Percentiles rank a stretch among this genome's conserved stretches.
Conservation (phyloP, 345 rosid species). For the thale cress (Arabidopsis thaliana) region DNA sequence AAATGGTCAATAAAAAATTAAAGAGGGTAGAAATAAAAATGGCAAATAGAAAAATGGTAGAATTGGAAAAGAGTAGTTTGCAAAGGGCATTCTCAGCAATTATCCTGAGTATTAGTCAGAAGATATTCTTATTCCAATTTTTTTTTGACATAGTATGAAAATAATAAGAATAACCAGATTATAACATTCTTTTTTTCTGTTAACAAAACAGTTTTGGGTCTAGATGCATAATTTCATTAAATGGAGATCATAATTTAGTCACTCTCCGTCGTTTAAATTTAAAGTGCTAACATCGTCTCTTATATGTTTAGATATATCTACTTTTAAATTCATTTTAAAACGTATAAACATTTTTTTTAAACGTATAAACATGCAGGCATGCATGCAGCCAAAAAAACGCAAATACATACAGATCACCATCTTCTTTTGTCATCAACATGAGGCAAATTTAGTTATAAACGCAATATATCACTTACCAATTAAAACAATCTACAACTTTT, state of each 20-base stretch:
- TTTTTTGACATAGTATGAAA: background rate
- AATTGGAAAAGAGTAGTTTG: no score
- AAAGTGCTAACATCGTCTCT: no score
- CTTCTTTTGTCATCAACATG: background rate
- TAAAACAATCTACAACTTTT: background rate
- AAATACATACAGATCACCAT: background rate
- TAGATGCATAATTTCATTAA: background rate
- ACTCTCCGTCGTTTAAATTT: no score
- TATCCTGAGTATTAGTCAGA: background rate
- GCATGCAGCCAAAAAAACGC: no score
- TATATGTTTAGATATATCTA: background rate
- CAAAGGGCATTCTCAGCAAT: no score
- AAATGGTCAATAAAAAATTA: no score
- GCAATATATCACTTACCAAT: background rate
- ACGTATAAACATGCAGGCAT: no score
- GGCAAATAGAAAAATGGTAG: no score
- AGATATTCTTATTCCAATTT: background rate
- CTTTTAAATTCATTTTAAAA: background rate
- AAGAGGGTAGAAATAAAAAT: no score
- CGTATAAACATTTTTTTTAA: background rate
- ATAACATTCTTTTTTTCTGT: background rate
- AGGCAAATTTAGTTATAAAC: background rate
- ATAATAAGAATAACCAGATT: background rate
- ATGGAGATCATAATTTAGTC: no score
- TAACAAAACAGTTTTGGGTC: background rate